Evolutionary conservation across 2,329 filamentous ascomycete genomes (phyloP).

Genomic region (Fusarium sarcochroum): DNA sequence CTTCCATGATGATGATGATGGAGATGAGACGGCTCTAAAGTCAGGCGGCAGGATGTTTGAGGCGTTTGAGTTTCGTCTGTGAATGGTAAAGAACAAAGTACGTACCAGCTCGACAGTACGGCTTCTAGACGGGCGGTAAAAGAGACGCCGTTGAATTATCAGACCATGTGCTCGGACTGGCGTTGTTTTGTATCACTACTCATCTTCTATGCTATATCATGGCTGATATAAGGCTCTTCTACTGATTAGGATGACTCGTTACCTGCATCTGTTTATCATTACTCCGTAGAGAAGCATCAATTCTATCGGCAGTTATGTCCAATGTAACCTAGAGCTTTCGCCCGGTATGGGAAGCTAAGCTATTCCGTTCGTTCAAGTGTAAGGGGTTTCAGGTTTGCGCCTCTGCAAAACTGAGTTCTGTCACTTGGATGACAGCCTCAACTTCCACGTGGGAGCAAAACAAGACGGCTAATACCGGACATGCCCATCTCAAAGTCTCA

Average conservation of each 20-base stretch:
- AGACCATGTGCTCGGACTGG: not conserved
- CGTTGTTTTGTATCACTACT: not conserved
- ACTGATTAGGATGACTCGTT: not conserved
- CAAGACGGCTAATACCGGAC: not conserved
- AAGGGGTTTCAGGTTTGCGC: constrained; percentile 1
- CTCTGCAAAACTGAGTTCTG: not conserved
- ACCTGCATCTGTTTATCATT: not conserved
- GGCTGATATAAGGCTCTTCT: not conserved
- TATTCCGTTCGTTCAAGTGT: not conserved
- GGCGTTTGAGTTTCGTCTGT: not conserved
- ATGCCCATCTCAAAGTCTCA: not conserved
- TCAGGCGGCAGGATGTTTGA: not conserved
- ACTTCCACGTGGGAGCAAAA: not conserved
- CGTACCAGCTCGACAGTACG: not conserved
- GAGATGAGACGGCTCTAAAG: not conserved
- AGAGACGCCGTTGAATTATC: not conserved
- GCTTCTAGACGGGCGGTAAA: not conserved
- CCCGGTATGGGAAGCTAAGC: not conserved
- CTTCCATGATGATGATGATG: not conserved
- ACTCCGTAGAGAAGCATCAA: not conserved
- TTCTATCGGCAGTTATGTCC: not conserved
- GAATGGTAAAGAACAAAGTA: not conserved
- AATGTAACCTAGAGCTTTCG: no score
- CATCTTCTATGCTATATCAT: not conserved
- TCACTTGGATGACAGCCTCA: not conserved